A percentile compares a stretch with the other conserved stretches of the same genome.
Evolutionary conservation across 805 yeast species (phyloP).

Genomic region (Saccharomycopsis capsularis): DNA sequence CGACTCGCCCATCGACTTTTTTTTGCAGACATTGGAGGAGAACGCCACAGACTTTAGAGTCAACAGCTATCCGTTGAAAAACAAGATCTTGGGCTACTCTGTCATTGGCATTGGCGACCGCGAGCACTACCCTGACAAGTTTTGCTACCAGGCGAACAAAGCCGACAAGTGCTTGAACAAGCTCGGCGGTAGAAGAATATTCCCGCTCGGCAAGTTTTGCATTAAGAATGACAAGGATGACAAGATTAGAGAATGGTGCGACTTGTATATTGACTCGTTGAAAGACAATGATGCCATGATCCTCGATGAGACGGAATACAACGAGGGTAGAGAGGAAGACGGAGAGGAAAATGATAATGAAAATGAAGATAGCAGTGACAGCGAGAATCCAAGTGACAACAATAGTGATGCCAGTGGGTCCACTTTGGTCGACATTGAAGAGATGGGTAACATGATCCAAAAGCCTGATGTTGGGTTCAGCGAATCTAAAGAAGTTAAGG

Average conservation of each 20-base stretch:
- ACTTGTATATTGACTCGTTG: slow-evolving; percentile 50
- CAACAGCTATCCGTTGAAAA: slow-evolving; percentile 64
- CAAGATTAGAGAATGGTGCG: slow-evolving; percentile 60
- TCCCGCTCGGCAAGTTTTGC: slow-evolving; percentile 79
- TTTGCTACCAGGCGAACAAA: slow-evolving; percentile 76
- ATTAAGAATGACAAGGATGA: slow-evolving; percentile 61
- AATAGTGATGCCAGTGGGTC: slow-evolving; percentile 32
- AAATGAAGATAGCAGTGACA: slow-evolving; percentile 26
- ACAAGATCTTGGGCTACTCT: slow-evolving; percentile 62
- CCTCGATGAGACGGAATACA: slow-evolving; percentile 49
- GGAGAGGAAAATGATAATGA: slow-evolving; percentile 34
- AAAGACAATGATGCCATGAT: slow-evolving; percentile 63
- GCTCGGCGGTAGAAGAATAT: slow-evolving; percentile 79
- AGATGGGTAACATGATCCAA: slow-evolving; percentile 51
- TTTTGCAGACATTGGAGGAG: slow-evolving; percentile 71
- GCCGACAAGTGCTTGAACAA: slow-evolving; percentile 73
- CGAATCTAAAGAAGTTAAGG: slow-evolving; percentile 40
- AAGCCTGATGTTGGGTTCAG: slow-evolving; percentile 19
- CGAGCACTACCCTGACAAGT: slow-evolving; percentile 77
- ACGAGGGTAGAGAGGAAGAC: slow-evolving; percentile 42
- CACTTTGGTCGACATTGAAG: slow-evolving; percentile 75
- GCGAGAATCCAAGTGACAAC: slow-evolving; percentile 35
- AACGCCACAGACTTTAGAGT: slow-evolving; percentile 80
- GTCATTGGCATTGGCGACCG: slow-evolving; percentile 85
- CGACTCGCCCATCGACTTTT: slow-evolving; percentile 86